These are phyloP conservation scores for Irpex rosettiformis DNA, from an alignment of 1,284 basidiomycete species.

Conservation along the genomic window DNA sequence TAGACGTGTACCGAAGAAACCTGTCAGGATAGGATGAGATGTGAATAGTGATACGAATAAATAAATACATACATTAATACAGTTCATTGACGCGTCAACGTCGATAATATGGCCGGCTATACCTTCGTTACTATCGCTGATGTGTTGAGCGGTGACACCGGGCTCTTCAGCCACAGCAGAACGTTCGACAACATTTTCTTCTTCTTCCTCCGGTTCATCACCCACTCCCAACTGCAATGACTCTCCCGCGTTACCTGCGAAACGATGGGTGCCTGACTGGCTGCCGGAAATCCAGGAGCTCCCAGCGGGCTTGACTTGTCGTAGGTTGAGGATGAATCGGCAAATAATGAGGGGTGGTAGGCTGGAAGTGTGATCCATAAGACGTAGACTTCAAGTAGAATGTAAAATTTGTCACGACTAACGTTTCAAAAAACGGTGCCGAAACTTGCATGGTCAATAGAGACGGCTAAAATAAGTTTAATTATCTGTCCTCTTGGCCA, in stretches of 20 bases:
- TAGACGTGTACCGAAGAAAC: too few relatives aligned
- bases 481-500: neutral
- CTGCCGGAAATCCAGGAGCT: neutral
- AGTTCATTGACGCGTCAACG: too few relatives aligned
- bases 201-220: neutral
- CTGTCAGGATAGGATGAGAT: too few relatives aligned
- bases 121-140: too few relatives aligned
- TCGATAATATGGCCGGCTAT: too few relatives aligned
- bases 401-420: neutral
- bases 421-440: neutral
- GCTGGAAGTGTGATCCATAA: neutral
- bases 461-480: neutral
- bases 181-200: neutral
- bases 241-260: neutral
- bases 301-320: neutral
- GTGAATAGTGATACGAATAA: too few relatives aligned
- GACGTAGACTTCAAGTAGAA: neutral
- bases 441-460: neutral
- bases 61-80: too few relatives aligned
- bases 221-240: neutral
- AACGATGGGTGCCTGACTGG: neutral
- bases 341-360: neutral
- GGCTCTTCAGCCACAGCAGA: too few relatives aligned
- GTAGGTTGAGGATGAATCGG: neutral
- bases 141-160: too few relatives aligned